Base-by-base conservation (phyloP, 2,329 filamentous ascomycete genomes). In the Neopestalotiopsis sp. region DNA sequence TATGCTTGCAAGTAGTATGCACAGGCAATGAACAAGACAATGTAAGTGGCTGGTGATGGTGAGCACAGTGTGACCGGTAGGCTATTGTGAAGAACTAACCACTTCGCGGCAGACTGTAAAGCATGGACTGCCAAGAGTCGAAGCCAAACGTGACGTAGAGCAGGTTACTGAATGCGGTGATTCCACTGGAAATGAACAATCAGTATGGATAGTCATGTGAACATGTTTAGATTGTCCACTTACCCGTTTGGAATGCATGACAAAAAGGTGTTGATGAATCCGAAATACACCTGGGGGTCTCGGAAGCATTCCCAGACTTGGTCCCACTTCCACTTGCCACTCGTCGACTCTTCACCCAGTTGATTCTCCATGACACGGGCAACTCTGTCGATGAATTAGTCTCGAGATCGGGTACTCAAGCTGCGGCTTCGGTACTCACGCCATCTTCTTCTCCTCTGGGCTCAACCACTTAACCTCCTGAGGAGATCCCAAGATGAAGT, bases 201-300 rank as follows among this genome's bases (percentile, higher is more conserved):
- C 4, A 53, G 45, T 7, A 9, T 10, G 9, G n/a, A 53, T 5
- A 17, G 9, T 20, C n/a, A 0, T 10, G 1, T 24, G 17, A 4
- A 53, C 5, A 24, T 53, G 45, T 24, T 3, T 4, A 10, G n/a
- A 24, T 7, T 77, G 45, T 73, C 77, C 34, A 74, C 78, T 0
- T 53, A 53, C 14, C 78, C 77, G 53, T 79, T 78, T 1, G 78
- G 79, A 5, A 80, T 66, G 0, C 76, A 73, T 63, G 78, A 79
- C 32, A 80, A 70, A 61, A 79, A 77, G 5, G 77, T 77, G 9
- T 77, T 73, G 68, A 79, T 76, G 71, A 80, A 80, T 68, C 79
- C 77, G 70, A 80, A 79, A 61, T 79, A 78, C 0, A 74, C 78
- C 65, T 78, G 77, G 4, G 77, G 76, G 34, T 79, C 75, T 61